Evolutionary conservation across 2,329 filamentous ascomycete genomes (phyloP).

Genomic region (Neonectria faginata): DNA sequence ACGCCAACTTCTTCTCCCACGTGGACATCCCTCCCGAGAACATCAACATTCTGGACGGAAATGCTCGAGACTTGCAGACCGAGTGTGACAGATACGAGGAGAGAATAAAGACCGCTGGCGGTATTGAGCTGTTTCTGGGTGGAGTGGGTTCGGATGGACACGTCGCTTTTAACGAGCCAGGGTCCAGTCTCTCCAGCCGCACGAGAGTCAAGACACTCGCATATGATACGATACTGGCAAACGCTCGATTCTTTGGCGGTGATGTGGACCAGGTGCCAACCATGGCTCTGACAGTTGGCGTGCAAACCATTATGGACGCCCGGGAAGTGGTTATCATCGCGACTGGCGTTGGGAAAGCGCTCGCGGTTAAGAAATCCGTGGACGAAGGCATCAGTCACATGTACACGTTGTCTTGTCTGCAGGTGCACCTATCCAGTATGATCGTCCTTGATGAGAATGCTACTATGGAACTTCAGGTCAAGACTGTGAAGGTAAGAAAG

Average conservation of each 20-base stretch:
- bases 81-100: slow-evolving; percentile 81
- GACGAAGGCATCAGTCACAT: slow-evolving; percentile 83
- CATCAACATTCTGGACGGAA: slow-evolving; percentile 80
- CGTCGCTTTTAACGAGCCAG: slow-evolving; percentile 86
- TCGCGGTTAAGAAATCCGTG: slow-evolving; percentile 78
- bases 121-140: slow-evolving; percentile 82
- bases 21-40: slow-evolving; percentile 77
- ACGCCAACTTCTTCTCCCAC: slow-evolving; percentile 81
- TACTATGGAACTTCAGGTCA: slow-evolving; percentile 72
- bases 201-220: slow-evolving; percentile 83
- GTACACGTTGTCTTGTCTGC: slow-evolving; percentile 81
- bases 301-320: slow-evolving; percentile 50
- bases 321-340: slow-evolving; percentile 79
- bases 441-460: slow-evolving; percentile 81
- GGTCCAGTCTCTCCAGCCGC: slow-evolving; percentile 75
- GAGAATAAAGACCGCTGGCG: slow-evolving; percentile 74
- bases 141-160: slow-evolving; percentile 83
- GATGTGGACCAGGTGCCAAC: slow-evolving; percentile 36
- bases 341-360: slow-evolving; percentile 77
- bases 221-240: slow-evolving; percentile 81
- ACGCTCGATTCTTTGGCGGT: slow-evolving; percentile 69
- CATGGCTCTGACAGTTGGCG: slow-evolving; percentile 49
- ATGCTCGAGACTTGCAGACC: slow-evolving; percentile 74
- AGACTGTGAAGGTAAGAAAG: slow-evolving; percentile 65
- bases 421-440: slow-evolving; percentile 78